Conservation (phyloP, 768 basidiomycete species). For the Glaciozyma antarctica region DNA sequence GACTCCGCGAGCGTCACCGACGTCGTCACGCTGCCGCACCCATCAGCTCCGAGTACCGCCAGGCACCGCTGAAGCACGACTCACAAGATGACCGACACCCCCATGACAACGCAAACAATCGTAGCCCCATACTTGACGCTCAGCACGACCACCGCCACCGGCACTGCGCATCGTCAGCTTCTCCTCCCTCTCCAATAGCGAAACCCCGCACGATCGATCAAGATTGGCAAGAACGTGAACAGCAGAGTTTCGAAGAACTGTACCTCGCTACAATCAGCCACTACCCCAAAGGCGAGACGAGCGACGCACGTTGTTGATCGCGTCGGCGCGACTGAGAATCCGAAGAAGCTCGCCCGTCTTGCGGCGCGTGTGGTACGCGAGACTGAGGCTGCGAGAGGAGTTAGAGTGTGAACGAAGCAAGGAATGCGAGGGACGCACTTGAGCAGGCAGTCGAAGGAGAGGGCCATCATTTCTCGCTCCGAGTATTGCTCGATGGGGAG, state of each 20-base stretch:
- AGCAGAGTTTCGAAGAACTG: constrained; percentile 52
- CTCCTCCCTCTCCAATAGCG: neutral
- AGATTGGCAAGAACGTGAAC: constrained; percentile 74
- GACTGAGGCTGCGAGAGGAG: constrained; percentile 39
- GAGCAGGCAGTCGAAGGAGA: constrained; percentile 77
- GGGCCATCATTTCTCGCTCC: constrained; percentile 63
- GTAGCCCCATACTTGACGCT: constrained; percentile 41
- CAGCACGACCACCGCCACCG: constrained; percentile 49
- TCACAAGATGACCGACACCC: constrained; percentile 44
- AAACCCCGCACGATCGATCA: constrained; percentile 54
- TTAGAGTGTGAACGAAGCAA: neutral
- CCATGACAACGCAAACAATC: constrained; percentile 38
- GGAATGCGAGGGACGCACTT: constrained; percentile 44
- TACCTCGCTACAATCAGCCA: neutral
- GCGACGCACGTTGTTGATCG: constrained; percentile 55
- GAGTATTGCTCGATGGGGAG: constrained; percentile 58
- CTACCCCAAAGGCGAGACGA: constrained; percentile 38
- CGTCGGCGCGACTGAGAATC: constrained; percentile 71
- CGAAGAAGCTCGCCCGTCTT: constrained; percentile 79
- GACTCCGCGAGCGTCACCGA: constrained; percentile 23
- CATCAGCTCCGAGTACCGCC: neutral
- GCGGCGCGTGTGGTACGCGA: constrained; percentile 53
- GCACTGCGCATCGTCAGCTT: neutral
- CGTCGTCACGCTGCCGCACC: constrained; percentile 9
- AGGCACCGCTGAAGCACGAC: neutral